Conservation (phyloP, 371 early-diverging fungal species). For the Mortierella sp. region DNA sequence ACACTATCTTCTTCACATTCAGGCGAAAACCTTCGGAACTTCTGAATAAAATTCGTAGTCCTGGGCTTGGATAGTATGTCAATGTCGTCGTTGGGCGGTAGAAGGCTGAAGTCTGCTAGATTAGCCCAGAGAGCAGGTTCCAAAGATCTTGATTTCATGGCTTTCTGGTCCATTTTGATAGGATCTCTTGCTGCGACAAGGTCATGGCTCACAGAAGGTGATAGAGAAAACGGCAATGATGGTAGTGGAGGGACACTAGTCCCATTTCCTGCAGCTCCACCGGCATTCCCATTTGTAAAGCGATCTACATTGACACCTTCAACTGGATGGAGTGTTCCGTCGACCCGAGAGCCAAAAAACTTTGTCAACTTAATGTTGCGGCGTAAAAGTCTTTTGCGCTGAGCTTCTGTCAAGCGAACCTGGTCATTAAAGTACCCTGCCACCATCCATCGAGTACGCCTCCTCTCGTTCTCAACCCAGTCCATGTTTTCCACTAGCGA, state of each 20-base stretch:
- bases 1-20: constrained; percentile 10
- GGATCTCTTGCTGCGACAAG: constrained; percentile 6
- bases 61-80: no score
- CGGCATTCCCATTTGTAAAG: no score
- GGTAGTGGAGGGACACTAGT: constrained; percentile 13
- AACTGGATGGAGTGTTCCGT: constrained; percentile 38
- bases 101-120: no score
- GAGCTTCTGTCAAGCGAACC: constrained; percentile 46
- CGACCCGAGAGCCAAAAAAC: constrained; percentile 52
- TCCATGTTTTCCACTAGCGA: constrained; percentile 5
- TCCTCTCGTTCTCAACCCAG: constrained; percentile 26
- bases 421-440: constrained; percentile 50
- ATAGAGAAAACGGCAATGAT: constrained; percentile 36
- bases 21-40: constrained; percentile 18
- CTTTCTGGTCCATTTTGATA: constrained; percentile 9
- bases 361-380: constrained; percentile 52
- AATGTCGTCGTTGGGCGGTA: no score
- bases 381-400: constrained; percentile 36
- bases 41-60: constrained; percentile 21
- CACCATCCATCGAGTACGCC: constrained; percentile 52
- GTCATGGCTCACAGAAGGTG: constrained; percentile 41
- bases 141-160: constrained; percentile 4
- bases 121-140: no score
- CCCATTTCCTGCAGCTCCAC: neutral
- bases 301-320: constrained; percentile 14